Evolutionary conservation across 805 yeast genomes (phyloP).

Genomic region (Gaillardinia entomophila): DNA sequence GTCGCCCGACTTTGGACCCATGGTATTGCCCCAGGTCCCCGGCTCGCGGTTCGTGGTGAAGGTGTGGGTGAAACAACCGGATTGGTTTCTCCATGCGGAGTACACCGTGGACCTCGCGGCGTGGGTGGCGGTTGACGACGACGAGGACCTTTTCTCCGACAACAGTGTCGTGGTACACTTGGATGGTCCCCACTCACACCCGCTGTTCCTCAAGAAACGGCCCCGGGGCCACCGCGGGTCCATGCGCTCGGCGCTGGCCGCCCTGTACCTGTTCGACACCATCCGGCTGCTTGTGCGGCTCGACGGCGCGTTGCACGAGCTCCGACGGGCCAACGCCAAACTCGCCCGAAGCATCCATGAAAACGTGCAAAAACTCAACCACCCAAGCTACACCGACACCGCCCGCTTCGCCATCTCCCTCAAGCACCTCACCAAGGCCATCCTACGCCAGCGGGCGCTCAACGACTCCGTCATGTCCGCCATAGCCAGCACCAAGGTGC

Average conservation of each 20-base stretch:
- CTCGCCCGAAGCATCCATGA: conserved; percentile 15
- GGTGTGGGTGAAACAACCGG: conserved; percentile 13
- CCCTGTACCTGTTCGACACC: conserved; percentile 24
- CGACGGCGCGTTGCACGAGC: conserved; percentile 22
- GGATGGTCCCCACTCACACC: not conserved
- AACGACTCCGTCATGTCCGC: conserved; percentile 20
- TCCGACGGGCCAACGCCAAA: conserved; percentile 16
- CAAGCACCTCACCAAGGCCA: conserved; percentile 7
- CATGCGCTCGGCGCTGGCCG: not conserved
- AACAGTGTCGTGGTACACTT: not conserved
- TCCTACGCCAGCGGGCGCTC: conserved; percentile 12
- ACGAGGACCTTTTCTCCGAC: not conserved
- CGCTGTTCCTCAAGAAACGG: too few relatives aligned
- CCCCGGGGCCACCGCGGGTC: too few relatives aligned
- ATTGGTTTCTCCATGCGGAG: too few relatives aligned
- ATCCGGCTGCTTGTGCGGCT: conserved; percentile 22
- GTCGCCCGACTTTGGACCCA: conserved; percentile 22
- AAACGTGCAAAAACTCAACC: conserved; percentile 1
- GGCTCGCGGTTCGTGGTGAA: conserved; percentile 9
- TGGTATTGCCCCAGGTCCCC: conserved; percentile 18
- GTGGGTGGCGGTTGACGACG: not conserved
- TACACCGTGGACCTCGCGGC: conserved; percentile 1
- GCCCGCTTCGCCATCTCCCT: conserved; percentile 2
- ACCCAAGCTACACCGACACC: conserved; percentile 2
- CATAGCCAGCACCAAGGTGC: conserved; percentile 15